Evolutionary conservation across 345 rosid genomes (phyloP).

Genomic region (Ailanthus altissimus): DNA sequence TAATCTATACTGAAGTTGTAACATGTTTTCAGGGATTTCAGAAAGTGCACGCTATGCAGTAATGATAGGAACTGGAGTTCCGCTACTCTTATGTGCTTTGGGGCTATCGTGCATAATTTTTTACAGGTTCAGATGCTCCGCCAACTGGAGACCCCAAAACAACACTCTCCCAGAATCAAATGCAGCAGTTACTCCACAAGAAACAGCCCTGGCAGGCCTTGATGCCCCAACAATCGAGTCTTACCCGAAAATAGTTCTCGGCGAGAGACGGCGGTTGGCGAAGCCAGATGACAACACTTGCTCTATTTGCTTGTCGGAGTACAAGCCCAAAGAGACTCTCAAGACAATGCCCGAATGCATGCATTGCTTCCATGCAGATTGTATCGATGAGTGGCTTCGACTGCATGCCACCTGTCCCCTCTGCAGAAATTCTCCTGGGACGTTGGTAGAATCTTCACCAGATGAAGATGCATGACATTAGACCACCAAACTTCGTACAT

Average conservation of each 20-base stretch:
- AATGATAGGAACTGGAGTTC: too few relatives aligned
- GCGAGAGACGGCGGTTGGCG: conserved; percentile 48
- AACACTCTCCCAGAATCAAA: too few relatives aligned
- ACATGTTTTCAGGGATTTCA: too few relatives aligned
- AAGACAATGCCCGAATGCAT: conserved; percentile 54
- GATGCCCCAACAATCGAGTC: conserved; percentile 57
- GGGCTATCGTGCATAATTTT: too few relatives aligned
- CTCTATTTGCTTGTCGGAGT: conserved; percentile 46
- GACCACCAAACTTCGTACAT: too few relatives aligned
- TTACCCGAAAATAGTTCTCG: conserved; percentile 49
- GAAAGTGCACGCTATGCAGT: too few relatives aligned
- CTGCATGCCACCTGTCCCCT: conserved; percentile 65
- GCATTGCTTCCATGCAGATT: conserved; percentile 71
- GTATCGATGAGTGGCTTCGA: conserved; percentile 74
- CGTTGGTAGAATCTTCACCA: conserved; percentile 29
- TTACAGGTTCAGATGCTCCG: too few relatives aligned
- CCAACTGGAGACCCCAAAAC: too few relatives aligned
- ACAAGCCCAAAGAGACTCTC: conserved; percentile 39
- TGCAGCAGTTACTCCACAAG: too few relatives aligned
- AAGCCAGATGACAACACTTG: conserved; percentile 43
- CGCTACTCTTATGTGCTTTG: too few relatives aligned
- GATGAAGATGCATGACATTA: background rate
- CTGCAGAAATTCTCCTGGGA: conserved; percentile 58
- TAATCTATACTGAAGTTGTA: too few relatives aligned
- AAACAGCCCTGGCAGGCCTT: conserved; percentile 30